Percentiles rank a stretch among this genome's conserved stretches.
phyloP scores from a whole-genome alignment of 2,329 filamentous ascomycete genomes.

The Sporothrix euskadiensis region DNA sequence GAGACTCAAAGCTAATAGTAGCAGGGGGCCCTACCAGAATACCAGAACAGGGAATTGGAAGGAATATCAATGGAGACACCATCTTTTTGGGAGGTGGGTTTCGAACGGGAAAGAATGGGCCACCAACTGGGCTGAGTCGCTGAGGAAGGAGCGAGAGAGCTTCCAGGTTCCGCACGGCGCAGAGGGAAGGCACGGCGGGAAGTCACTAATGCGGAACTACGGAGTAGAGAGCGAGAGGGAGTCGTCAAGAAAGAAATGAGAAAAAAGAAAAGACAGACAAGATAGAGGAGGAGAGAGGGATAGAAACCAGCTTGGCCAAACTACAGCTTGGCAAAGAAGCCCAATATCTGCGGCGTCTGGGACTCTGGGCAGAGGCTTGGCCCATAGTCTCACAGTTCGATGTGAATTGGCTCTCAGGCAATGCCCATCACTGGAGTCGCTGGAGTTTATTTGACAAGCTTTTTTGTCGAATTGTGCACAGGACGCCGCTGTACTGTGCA shows the following conservation, averaged over 20 bases:
- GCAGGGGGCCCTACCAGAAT: not conserved
- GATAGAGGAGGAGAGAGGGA: not conserved
- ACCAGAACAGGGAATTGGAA: slow-evolving; percentile 2
- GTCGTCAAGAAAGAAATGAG: not conserved
- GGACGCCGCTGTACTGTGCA: not conserved
- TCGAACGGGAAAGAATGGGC: not conserved
- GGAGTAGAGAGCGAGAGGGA: not conserved
- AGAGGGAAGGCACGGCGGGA: not conserved
- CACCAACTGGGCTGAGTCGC: slow-evolving; percentile 3
- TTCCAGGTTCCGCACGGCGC: not conserved
- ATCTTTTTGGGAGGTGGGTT: not conserved
- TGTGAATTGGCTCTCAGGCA: not conserved
- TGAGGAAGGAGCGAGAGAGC: not conserved
- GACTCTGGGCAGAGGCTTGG: not conserved
- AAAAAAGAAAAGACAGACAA: not conserved
- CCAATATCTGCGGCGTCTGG: not conserved
- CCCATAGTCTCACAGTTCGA: not conserved
- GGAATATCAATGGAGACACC: not conserved
- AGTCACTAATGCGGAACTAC: not conserved
- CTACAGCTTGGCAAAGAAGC: slow-evolving; percentile 2
- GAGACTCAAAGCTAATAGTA: not conserved
- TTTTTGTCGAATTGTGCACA: not conserved
- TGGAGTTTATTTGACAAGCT: not conserved
- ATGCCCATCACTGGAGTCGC: not conserved
- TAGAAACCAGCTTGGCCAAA: too few relatives aligned